Evolutionary conservation across 2,329 filamentous ascomycete genomes (phyloP), one percentile per base, ranked within the genome.

Genomic region (Alternaria triticina): DNA sequence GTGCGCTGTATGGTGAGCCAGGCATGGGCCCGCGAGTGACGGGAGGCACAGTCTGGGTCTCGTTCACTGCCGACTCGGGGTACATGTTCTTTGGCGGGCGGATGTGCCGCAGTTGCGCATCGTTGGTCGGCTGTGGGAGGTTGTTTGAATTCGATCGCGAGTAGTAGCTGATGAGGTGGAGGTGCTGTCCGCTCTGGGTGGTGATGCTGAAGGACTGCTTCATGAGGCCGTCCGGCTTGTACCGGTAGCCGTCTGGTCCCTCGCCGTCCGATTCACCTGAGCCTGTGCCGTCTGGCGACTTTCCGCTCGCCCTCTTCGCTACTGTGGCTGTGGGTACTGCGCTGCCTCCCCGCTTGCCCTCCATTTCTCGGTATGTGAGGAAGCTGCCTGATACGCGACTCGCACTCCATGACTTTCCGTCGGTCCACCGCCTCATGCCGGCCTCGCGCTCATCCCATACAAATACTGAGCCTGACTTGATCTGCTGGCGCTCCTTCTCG

Each of bases 161-260:
- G 81, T 94, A 98, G 83, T 99, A 99, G 73, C 95, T 97, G 82
- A 99, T 99, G 55, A 99, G 87, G 82, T 99, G 96, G 2, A 99
- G 89, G 78, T 98, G 96, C 74, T 97, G 94, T 69, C 93, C 88
- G 40, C 86, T 90, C 2, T 92, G 93, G 1, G 96, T 98, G 22
- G 94, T 97, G 82, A 99, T 98, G 83, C 95, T 98, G 86, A 98
- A 99, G 0, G 96, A 98, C 82, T 99, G 96, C 87, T 99, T 99
- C 94, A 98, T 97, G 5, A 99, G 87, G 1, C 96, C 96, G 74
- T 99, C 96, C 10, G 92, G 85, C 97, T 99, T 59, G 84, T 85
- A 74, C 22, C 79, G 75, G 59, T 80, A 81, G 57, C 79, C 78
- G 49, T 81, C 79, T 27, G 77, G 78, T 23, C 86, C 87, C 71